Base-by-base conservation (phyloP, 2,329 filamentous ascomycete species). In the Diatrype stigma region DNA sequence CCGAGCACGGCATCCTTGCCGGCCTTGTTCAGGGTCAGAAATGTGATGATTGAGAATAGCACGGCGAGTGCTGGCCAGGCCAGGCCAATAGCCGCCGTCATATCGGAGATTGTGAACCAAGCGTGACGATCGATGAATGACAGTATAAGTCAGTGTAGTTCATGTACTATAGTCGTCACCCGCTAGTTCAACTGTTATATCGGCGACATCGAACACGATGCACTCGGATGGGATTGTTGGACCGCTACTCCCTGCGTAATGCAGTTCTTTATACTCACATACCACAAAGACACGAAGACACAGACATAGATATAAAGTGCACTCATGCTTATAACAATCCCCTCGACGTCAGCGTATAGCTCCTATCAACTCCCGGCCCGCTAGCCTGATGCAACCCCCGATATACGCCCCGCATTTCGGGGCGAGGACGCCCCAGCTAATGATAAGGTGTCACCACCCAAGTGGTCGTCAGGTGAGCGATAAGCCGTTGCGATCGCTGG, bases 1-100 rank as follows among this genome's bases (percentile, higher is more conserved):
- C 49, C 52, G n/a, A 57, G 44, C 2, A 59, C 51, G 26, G 53
- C 54, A 56, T 59, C 35, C 37, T 56, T 57, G 28, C 52, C 55
- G 4, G 50, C 26, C 32, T 47, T 51, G 10, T 37, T 56, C 2
- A 63, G 47, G 3, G 54, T 19, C 2, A 63, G 28, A 45, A 63
- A 60, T 14, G 52, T 52, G 47, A 60, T 34, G 16, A 63, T 28
- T 26, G 61, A 58, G 16, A 65, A 11, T 22, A 50, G 42, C 17
- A 62, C 16, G 12, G 52, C 60, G 8, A 61, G 49, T 21, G 51
- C 48, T 10, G 56, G 48, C 62, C 60, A 65, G 30, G 57, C 22
- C 12, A 50, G 14, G 42, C 45, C 23, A 30, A 44, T 26, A 3
- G 51, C 14, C 14, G 48, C 48, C 14, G 48, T 47, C 60, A 63